A percentile compares a stretch with the other conserved stretches of the same genome.
phyloP scores from a whole-genome alignment of 2,329 filamentous ascomycete genomes.

The Fusarium chaquense region DNA sequence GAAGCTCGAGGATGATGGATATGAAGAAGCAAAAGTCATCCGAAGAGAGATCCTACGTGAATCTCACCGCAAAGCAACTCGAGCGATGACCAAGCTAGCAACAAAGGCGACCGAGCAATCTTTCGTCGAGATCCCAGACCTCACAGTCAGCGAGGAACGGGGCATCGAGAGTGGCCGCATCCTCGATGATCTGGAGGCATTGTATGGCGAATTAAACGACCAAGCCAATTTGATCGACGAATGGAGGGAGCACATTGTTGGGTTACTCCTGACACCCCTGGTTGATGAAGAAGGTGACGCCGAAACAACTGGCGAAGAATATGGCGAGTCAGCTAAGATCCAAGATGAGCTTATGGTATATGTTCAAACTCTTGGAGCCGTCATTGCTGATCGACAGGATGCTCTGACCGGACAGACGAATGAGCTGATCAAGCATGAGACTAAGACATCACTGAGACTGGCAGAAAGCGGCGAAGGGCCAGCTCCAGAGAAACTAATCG shows the following conservation, averaged over 20 bases:
- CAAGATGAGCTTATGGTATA: constrained; percentile 93
- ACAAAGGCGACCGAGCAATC: constrained; percentile 63
- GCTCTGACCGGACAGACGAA: constrained; percentile 83
- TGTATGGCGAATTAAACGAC: constrained; percentile 75
- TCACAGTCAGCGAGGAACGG: constrained; percentile 61
- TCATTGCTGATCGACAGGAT: constrained; percentile 82
- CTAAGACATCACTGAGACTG: constrained; percentile 68
- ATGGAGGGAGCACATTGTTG: constrained; percentile 80
- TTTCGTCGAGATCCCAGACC: constrained; percentile 73
- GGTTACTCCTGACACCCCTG: constrained; percentile 78
- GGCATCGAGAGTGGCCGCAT: constrained; percentile 80
- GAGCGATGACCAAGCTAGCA: constrained; percentile 72
- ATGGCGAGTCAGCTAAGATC: constrained; percentile 84
- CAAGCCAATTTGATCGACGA: constrained; percentile 78
- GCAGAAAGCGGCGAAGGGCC: constrained; percentile 76
- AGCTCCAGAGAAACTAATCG: constrained; percentile 71
- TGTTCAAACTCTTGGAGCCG: constrained; percentile 79
- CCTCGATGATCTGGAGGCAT: constrained; percentile 72
- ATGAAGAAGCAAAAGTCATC: constrained; percentile 81
- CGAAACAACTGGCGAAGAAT: constrained; percentile 89
- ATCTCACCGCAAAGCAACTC: constrained; percentile 52
- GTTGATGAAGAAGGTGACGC: constrained; percentile 82
- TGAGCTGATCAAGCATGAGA: constrained; percentile 78
- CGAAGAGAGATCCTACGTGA: constrained; percentile 82
- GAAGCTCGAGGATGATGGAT: constrained; percentile 76